Base-by-base conservation (phyloP, 495 filamentous ascomycete genomes). In the Xylaria cubensis region DNA sequence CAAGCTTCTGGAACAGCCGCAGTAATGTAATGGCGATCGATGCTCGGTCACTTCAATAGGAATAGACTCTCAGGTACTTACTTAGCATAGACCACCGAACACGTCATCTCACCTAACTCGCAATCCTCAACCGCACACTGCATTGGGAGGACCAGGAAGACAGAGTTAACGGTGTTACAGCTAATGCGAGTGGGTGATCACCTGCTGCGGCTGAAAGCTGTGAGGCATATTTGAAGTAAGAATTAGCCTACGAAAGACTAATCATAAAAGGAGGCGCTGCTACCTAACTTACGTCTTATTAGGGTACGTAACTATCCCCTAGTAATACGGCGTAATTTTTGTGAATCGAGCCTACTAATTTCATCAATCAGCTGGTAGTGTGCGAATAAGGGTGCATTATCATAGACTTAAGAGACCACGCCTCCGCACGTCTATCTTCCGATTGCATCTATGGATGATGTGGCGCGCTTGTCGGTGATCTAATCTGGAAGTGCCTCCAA, bases 161-260 rank as follows among this genome's bases (percentile, higher is more conserved):
- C 26, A 29, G 26, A 41, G 39, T 41, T 41, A 41, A 41, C 39
- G 39, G 39, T 42, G 19, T 36, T n/a, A 32, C 44, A 36, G 39
- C 46, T 48, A 48, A 48, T 64, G 62, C 62, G 4, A 64, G 12
- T 0, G 26, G n/a, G 44, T 15, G 19, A 46, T 69, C 66, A 59
- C 26, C 66, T 59, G 67, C 67, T 69, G 67, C 67, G 67, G 67
- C 67, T 69, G 67, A 69, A 59, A 48, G 53, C 13, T 53, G 51
- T 53, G 48, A 48, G 53, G 51, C 67, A 36, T 48, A 42, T 32
- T 58, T 21, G 19, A 8, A 39, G 6, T 24, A 15, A n/a, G 36
- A 44, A 42, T 32, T 24, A 10, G 12, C 4, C 10, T 26, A 9
- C 2, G 29, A 26, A 4, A 55, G 7, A 24, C 34, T 13, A 24